Conservation (phyloP, 1,284 basidiomycete genomes). For the Neonothopanus nambi region DNA sequence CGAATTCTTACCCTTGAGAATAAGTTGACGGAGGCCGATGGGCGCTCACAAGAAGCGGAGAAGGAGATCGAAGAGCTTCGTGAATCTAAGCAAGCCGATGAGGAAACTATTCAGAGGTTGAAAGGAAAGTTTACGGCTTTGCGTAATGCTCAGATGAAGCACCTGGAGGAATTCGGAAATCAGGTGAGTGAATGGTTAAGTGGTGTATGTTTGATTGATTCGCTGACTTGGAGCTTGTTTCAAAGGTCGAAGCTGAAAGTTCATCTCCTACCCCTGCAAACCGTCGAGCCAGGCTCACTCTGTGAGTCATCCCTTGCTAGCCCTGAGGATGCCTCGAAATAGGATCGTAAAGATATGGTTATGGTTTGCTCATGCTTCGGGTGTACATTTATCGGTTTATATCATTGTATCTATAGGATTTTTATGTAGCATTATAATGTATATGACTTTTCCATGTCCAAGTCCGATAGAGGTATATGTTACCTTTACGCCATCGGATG, state of each 20-base stretch:
- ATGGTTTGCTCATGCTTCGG: too few relatives aligned
- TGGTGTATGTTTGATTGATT: not conserved
- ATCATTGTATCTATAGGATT: too few relatives aligned
- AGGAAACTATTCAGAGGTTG: constrained; percentile 36
- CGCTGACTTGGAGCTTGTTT: not conserved
- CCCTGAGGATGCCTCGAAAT: too few relatives aligned
- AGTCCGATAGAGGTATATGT: too few relatives aligned
- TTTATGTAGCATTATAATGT: too few relatives aligned
- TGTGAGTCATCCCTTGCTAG: not conserved
- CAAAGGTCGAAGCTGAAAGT: not conserved
- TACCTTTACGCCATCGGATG: too few relatives aligned
- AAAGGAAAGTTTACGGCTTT: constrained; percentile 32
- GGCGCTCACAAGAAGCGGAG: constrained; percentile 28
- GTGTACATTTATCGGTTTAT: too few relatives aligned
- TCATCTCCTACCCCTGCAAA: not conserved
- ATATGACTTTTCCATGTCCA: too few relatives aligned
- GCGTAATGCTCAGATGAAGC: constrained; percentile 33
- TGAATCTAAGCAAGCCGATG: constrained; percentile 35
- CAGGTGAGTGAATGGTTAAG: constrained; percentile 26
- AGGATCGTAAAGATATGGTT: too few relatives aligned
- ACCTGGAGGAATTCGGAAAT: constrained; percentile 33
- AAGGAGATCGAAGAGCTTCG: constrained; percentile 32
- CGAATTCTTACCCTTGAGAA: constrained; percentile 22
- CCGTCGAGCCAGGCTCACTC: not conserved
- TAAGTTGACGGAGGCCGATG: constrained; percentile 24